phyloP scores from a whole-genome alignment of 305 asterid genomes.

The Plantago rigida region DNA sequence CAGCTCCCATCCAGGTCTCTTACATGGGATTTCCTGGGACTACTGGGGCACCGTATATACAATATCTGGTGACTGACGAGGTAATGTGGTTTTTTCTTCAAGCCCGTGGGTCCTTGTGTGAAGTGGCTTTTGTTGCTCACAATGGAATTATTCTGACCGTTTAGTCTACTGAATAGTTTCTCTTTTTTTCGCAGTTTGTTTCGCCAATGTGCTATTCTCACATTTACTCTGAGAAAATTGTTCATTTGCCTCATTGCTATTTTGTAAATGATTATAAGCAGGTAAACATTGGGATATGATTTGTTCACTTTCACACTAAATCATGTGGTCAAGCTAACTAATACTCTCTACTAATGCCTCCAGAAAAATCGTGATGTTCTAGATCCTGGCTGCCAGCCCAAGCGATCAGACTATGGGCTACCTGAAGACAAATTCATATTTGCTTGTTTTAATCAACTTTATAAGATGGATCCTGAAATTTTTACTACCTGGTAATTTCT shows the following conservation, averaged over 20 bases:
- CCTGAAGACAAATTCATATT: conserved; percentile 89
- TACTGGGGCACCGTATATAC: conserved; percentile 85
- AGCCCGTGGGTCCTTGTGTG: too few relatives aligned
- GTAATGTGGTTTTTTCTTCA: conserved; percentile 25
- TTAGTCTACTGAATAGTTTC: conserved; percentile 15
- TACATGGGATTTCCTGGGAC: conserved; percentile 99
- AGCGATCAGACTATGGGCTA: conserved; percentile 82
- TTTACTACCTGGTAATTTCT: conserved; percentile 60
- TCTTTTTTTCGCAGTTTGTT: conserved; percentile 60
- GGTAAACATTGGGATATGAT: conserved; percentile 37
- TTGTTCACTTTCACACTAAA: conserved; percentile 3
- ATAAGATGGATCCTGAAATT: conserved; percentile 98
- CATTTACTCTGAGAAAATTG: conserved; percentile 91
- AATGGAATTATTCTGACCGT: neutral
- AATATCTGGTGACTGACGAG: conserved; percentile 94
- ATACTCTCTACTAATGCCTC: conserved; percentile 19
- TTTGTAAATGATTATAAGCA: conserved; percentile 95
- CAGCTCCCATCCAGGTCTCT: conserved; percentile 98
- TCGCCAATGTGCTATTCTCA: conserved; percentile 70
- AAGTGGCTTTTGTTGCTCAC: neutral
- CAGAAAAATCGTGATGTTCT: conserved; percentile 89
- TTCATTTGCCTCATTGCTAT: conserved; percentile 92
- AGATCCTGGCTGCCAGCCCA: conserved; percentile 67
- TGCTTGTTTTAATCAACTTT: conserved; percentile 97
- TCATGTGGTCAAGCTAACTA: conserved; percentile 15